These are phyloP conservation scores for Candida frijolesensis DNA, from an alignment of 1,139 yeast species.

Conservation along the genomic window DNA sequence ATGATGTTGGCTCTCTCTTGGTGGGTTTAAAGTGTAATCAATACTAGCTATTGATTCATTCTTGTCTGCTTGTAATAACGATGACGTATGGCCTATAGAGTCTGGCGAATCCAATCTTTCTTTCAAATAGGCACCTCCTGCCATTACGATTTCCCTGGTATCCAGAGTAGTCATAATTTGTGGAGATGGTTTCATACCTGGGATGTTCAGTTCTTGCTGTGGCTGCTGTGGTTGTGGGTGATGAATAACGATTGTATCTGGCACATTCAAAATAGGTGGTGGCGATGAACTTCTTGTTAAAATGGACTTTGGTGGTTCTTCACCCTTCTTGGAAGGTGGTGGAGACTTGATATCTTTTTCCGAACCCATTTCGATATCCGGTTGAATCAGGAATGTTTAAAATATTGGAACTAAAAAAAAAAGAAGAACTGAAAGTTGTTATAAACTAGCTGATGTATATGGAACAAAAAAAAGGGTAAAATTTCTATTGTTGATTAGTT, in stretches of 20 bases:
- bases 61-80: slow-evolving; percentile 13
- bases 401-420: too few species aligned
- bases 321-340: slow-evolving; percentile 13
- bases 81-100: not conserved
- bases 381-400: not conserved
- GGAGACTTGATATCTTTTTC: slow-evolving; percentile 14
- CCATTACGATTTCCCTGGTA: slow-evolving; percentile 44
- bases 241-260: not conserved
- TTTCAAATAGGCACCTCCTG: slow-evolving; percentile 52
- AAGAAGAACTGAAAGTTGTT: too few species aligned
- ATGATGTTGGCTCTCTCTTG: slow-evolving; percentile 43
- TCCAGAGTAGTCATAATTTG: slow-evolving; percentile 10
- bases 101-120: slow-evolving; percentile 16
- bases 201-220: slow-evolving; percentile 2
- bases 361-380: slow-evolving; percentile 10
- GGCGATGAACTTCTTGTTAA: slow-evolving; percentile 71
- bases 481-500: too few species aligned
- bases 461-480: too few species aligned
- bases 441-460: too few species aligned
- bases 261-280: slow-evolving; percentile 58
- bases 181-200: slow-evolving; percentile 4
- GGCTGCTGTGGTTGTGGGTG: slow-evolving; percentile 6
- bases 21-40: slow-evolving; percentile 35
- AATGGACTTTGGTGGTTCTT: slow-evolving; percentile 41
- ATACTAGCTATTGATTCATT: slow-evolving; percentile 27